Evolutionary conservation across 1,284 basidiomycete species (phyloP).

Genomic region (Pyrrhoderma lamaoense): DNA sequence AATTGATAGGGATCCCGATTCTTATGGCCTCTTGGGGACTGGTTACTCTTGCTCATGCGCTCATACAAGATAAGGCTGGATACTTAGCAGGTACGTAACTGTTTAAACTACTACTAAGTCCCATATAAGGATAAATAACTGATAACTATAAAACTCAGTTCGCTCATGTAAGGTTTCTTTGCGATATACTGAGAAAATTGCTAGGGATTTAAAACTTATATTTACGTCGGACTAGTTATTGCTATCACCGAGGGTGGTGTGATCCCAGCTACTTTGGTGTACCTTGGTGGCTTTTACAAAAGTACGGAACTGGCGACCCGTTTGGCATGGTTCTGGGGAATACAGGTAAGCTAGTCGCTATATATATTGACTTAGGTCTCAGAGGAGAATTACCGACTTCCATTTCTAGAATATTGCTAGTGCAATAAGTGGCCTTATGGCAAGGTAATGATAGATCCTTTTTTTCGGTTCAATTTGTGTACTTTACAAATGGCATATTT

Average conservation of each 20-base stretch:
- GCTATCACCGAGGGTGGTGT: conserved; percentile 35
- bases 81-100: conserved; percentile 27
- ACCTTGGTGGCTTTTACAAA: conserved; percentile 34
- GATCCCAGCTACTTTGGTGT: conserved; percentile 34
- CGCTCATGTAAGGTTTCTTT: conserved; percentile 24
- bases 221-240: conserved; percentile 23
- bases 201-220: neutral
- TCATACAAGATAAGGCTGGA: conserved; percentile 30
- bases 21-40: conserved; percentile 35
- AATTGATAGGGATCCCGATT: conserved; percentile 32
- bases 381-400: no score
- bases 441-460: conserved; percentile 13
- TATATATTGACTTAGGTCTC: no score
- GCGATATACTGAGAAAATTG: neutral
- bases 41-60: conserved; percentile 31
- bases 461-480: neutral
- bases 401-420: conserved; percentile 28
- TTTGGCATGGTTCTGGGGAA: conserved; percentile 35
- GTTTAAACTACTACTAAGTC: neutral
- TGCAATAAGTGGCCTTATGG: conserved; percentile 34
- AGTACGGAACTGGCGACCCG: conserved; percentile 33
- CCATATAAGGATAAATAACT: no score
- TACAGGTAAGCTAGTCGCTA: conserved; percentile 23
- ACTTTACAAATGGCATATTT: neutral
- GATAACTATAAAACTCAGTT: no score